A percentile compares a stretch with the other conserved stretches of the same genome.
Conservation (phyloP, 345 rosid species). For the Excoecaria agallocha region DNA sequence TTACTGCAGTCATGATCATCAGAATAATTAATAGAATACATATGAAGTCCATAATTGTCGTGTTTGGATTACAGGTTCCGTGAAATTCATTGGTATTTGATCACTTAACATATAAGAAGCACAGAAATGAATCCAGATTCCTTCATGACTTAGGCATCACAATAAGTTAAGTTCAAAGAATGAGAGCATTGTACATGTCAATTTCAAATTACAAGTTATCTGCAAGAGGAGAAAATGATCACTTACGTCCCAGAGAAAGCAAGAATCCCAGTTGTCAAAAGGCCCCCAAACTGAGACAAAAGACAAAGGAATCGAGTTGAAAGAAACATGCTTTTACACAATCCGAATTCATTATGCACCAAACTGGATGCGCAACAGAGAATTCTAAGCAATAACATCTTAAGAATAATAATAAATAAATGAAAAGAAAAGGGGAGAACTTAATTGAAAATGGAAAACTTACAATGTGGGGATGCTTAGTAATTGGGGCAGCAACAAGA, state of each 20-base stretch:
- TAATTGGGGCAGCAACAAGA: constrained; percentile 69
- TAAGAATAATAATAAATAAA: not conserved
- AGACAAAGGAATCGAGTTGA: constrained; percentile 5
- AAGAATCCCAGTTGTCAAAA: constrained; percentile 77
- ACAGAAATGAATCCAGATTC: not conserved
- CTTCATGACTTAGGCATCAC: not conserved
- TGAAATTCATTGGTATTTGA: not conserved
- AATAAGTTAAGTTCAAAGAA: not conserved
- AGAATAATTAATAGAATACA: not conserved
- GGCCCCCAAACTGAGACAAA: constrained; percentile 79
- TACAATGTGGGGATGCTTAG: constrained; percentile 68
- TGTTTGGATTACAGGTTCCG: not conserved
- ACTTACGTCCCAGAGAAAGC: constrained; percentile 92
- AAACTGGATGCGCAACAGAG: no score
- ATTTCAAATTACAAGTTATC: not conserved
- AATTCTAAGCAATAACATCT: no score
- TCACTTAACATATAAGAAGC: not conserved
- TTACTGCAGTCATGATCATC: not conserved
- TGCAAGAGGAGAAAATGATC: not conserved
- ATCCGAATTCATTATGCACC: not conserved
- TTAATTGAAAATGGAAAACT: constrained; percentile 17
- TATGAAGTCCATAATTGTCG: not conserved
- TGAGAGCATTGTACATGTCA: no score
- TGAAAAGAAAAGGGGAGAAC: not conserved
- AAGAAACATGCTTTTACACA: not conserved